Conservation (phyloP, 371 early-diverging fungal genomes). For the Syncephalastrum contaminatum region DNA sequence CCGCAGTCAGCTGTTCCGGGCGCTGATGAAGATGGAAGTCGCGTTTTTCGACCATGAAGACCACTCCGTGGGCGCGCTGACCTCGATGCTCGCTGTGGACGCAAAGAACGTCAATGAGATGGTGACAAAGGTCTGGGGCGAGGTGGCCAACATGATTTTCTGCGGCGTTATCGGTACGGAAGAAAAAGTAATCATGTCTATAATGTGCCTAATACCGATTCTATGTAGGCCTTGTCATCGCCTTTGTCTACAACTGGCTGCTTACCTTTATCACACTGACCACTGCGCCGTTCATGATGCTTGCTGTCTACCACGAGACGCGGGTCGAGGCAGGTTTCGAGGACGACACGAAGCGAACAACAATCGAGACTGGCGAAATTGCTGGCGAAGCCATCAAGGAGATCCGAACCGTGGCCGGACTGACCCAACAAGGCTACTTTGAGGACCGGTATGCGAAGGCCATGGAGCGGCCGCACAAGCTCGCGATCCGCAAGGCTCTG, state of each 20-base stretch:
- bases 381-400: conserved; percentile 76
- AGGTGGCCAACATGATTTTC: conserved; percentile 44
- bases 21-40: conserved; percentile 71
- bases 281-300: conserved; percentile 32
- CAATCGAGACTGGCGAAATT: conserved; percentile 57
- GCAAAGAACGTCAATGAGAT: conserved; percentile 62
- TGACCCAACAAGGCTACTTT: conserved; percentile 69
- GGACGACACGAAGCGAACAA: conserved; percentile 49
- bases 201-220: background rate
- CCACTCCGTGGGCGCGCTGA: conserved; percentile 77
- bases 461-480: conserved; percentile 54
- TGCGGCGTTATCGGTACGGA: conserved; percentile 46
- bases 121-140: conserved; percentile 62
- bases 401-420: conserved; percentile 76
- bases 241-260: conserved; percentile 44
- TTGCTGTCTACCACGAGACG: conserved; percentile 26
- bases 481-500: conserved; percentile 48
- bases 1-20: conserved; percentile 45
- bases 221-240: conserved; percentile 18
- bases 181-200: too few species aligned
- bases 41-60: conserved; percentile 79
- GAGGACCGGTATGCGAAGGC: conserved; percentile 45
- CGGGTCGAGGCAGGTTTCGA: conserved; percentile 31
- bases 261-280: conserved; percentile 46
- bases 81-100: conserved; percentile 77